A percentile compares a stretch with the other conserved stretches of the same genome.
phyloP scores from a whole-genome alignment of 2,329 filamentous ascomycete genomes.

The Microcera coccophila region DNA sequence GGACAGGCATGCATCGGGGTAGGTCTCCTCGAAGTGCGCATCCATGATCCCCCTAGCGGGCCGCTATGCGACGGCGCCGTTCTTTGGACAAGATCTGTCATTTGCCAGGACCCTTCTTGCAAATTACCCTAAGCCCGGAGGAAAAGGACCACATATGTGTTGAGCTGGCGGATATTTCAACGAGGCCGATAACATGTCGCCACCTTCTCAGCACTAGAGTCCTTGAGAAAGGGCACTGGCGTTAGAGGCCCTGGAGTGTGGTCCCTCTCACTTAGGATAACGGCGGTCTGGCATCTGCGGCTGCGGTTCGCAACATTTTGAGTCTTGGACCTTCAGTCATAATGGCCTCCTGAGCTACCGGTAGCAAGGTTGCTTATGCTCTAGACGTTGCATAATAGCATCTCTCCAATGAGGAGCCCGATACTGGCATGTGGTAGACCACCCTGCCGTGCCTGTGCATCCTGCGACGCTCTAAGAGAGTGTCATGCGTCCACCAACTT shows the following conservation, averaged over 20 bases:
- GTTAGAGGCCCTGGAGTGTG: neutral
- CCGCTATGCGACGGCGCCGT: slow-evolving; percentile 1
- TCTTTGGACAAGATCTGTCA: slow-evolving; percentile 1
- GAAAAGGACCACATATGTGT: neutral
- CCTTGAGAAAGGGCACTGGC: neutral
- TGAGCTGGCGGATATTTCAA: neutral
- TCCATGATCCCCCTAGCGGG: neutral
- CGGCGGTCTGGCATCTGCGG: slow-evolving; percentile 8
- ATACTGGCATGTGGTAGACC: slow-evolving; percentile 17
- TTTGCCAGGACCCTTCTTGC: neutral
- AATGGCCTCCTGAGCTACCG: slow-evolving; percentile 2
- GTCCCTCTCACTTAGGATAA: slow-evolving; percentile 4
- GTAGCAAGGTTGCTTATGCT: slow-evolving; percentile 1
- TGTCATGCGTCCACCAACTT: slow-evolving; percentile 24
- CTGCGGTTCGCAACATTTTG: slow-evolving; percentile 3
- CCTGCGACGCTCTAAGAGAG: slow-evolving; percentile 11
- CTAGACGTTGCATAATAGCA: neutral
- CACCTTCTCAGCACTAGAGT: neutral
- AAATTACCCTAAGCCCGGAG: neutral
- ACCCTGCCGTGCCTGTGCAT: slow-evolving; percentile 16
- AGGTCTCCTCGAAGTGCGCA: neutral
- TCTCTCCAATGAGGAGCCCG: slow-evolving; percentile 10
- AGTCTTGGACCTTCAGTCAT: slow-evolving; percentile 2
- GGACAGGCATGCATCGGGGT: slow-evolving; percentile 11
- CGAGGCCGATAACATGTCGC: neutral